phyloP scores from a whole-genome alignment of 306 rosid genomes.

The Luffa acutangula region DNA sequence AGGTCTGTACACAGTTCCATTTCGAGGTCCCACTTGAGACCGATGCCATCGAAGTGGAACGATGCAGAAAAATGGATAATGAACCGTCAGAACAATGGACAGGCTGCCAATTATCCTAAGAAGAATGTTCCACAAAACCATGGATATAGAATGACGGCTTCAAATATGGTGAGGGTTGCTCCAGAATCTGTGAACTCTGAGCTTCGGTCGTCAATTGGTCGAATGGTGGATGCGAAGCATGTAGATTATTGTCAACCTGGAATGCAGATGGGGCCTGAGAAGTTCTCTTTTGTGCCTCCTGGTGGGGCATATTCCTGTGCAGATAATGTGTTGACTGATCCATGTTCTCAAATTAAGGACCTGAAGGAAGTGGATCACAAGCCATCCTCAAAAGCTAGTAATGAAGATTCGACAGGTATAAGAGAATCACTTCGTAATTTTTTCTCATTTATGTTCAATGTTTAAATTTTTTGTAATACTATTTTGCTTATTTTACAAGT shows the following conservation, averaged over 20 bases:
- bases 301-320: constrained; percentile 34
- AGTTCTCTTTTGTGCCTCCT: constrained; percentile 57
- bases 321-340: constrained; percentile 27
- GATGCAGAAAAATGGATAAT: constrained; percentile 97
- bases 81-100: constrained; percentile 44
- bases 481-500: background rate
- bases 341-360: constrained; percentile 52
- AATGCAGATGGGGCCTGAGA: constrained; percentile 45
- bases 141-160: constrained; percentile 37
- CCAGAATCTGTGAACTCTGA: constrained; percentile 59
- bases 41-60: constrained; percentile 89
- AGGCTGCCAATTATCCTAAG: constrained; percentile 27
- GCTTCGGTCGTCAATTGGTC: constrained; percentile 29
- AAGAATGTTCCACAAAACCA: constrained; percentile 43
- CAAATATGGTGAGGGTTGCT: constrained; percentile 60
- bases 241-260: constrained; percentile 68
- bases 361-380: constrained; percentile 34
- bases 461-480: background rate
- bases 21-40: constrained; percentile 51
- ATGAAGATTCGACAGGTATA: constrained; percentile 51
- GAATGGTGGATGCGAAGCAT: constrained; percentile 49
- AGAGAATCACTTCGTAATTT: background rate
- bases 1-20: constrained; percentile 41
- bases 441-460: background rate
- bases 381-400: constrained; percentile 20